A percentile compares a stretch with the other conserved stretches of the same genome.
Conservation (phyloP, 2,329 filamentous ascomycete species). For the Alternaria novae-zelandiae region DNA sequence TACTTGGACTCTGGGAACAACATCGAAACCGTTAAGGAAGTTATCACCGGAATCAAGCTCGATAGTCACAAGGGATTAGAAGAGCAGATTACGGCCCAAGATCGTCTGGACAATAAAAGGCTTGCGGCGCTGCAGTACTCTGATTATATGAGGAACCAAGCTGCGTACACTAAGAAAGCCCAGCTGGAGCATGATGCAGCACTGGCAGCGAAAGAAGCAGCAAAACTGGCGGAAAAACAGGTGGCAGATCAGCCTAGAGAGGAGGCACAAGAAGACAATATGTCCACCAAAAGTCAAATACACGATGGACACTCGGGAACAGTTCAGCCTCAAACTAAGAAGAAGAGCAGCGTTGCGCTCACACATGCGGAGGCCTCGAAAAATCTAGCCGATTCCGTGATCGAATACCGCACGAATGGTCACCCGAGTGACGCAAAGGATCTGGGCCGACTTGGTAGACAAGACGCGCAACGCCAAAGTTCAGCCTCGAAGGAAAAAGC, state of each 20-base stretch:
- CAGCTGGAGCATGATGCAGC: background rate
- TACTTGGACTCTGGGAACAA: conserved; percentile 25
- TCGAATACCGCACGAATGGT: background rate
- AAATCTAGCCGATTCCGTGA: background rate
- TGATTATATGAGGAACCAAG: background rate
- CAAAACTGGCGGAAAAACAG: background rate
- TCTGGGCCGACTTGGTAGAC: background rate
- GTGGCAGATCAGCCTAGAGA: background rate
- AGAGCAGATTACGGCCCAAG: background rate
- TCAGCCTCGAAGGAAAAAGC: background rate
- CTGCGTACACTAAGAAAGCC: background rate
- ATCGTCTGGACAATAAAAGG: background rate
- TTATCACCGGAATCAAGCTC: conserved; percentile 14
- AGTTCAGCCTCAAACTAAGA: background rate
- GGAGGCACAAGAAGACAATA: background rate
- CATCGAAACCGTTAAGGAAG: conserved; percentile 10
- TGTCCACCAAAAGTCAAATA: background rate
- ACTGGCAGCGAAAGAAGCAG: background rate
- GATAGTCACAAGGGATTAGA: conserved; percentile 18
- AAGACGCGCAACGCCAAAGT: background rate
- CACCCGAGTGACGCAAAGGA: background rate
- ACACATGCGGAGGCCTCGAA: background rate
- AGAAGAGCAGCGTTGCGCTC: background rate
- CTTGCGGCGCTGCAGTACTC: background rate
- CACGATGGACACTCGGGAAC: background rate